Conservation (phyloP, 441 rosid genomes). For the Corymbia calophylla region DNA sequence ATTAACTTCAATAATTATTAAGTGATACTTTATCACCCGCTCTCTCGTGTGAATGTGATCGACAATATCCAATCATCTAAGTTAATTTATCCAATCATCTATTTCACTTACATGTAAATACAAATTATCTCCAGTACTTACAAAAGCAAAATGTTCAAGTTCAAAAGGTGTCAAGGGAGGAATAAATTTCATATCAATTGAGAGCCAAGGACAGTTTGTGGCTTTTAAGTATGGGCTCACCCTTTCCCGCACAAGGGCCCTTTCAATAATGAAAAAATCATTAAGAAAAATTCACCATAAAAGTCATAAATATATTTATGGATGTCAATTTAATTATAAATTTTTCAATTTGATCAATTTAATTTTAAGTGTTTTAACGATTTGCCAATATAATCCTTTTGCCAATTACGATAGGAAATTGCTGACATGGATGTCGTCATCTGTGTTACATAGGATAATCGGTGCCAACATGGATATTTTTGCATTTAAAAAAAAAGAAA, state of each 20-base stretch:
- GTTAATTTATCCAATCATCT: not conserved
- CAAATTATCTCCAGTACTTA: not conserved
- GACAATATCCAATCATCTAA: not conserved
- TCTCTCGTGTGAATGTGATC: not conserved
- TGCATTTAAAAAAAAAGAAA: too few species aligned
- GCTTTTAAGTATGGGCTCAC: not conserved
- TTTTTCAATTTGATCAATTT: too few species aligned
- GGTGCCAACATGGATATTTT: accelerated
- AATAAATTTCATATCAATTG: not conserved
- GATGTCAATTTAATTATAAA: not conserved
- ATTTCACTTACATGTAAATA: not conserved
- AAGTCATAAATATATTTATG: too few species aligned
- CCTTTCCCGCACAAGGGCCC: not conserved
- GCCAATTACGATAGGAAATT: not conserved
- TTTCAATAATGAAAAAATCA: not conserved
- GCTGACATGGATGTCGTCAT: accelerated
- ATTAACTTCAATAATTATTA: too few species aligned
- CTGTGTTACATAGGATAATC: accelerated
- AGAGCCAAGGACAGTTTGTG: not conserved
- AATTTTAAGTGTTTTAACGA: too few species aligned
- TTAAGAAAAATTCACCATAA: too few species aligned
- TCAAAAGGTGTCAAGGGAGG: not conserved
- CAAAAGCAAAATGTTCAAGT: not conserved
- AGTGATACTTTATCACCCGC: not conserved
- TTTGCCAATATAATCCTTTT: too few species aligned